Percentiles rank a stretch among this genome's conserved stretches.
Evolutionary conservation across 768 basidiomycete species (phyloP).

Genomic region (Lentinula sp.): DNA sequence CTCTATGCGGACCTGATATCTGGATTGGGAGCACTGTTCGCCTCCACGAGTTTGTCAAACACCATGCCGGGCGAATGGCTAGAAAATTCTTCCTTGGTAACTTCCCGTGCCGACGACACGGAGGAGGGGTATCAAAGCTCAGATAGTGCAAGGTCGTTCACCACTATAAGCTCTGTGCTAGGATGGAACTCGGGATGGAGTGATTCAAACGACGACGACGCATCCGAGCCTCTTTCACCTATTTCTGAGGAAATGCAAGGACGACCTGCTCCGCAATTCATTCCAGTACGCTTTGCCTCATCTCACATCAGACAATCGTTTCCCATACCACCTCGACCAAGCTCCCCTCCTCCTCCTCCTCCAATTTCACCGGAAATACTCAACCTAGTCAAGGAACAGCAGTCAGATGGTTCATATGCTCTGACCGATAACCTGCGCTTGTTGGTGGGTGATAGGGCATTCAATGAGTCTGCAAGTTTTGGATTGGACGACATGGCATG

Average conservation of each 20-base stretch:
- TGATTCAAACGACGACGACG: slow-evolving; percentile 24
- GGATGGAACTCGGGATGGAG: slow-evolving; percentile 27
- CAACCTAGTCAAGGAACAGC: slow-evolving; percentile 31
- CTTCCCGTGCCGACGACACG: slow-evolving; percentile 11
- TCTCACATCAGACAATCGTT: slow-evolving; percentile 2
- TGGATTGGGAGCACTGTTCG: background rate
- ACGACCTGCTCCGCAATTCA: slow-evolving; percentile 25
- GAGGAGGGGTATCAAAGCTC: slow-evolving; percentile 24
- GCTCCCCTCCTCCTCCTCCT: slow-evolving; percentile 9
- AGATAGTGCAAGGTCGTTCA: slow-evolving; percentile 27
- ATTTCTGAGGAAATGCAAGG: slow-evolving; percentile 19
- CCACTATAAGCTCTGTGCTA: slow-evolving; percentile 45
- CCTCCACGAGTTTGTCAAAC: slow-evolving; percentile 2
- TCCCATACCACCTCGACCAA: slow-evolving; percentile 9
- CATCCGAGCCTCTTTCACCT: slow-evolving; percentile 15
- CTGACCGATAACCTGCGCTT: slow-evolving; percentile 19
- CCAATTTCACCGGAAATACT: slow-evolving; percentile 22
- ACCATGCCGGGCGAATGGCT: slow-evolving; percentile 17
- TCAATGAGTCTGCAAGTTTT: slow-evolving; percentile 22
- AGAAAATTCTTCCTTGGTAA: slow-evolving; percentile 8
- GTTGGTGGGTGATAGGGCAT: slow-evolving; percentile 29
- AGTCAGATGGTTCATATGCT: slow-evolving; percentile 44
- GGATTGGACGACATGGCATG: slow-evolving; percentile 31
- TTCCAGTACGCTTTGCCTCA: slow-evolving; percentile 7
- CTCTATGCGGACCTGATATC: background rate